A percentile compares a stretch with the other conserved stretches of the same genome.
phyloP scores from a whole-genome alignment of 1,139 yeast genomes.

The Meyerozyma guilliermondii region DNA sequence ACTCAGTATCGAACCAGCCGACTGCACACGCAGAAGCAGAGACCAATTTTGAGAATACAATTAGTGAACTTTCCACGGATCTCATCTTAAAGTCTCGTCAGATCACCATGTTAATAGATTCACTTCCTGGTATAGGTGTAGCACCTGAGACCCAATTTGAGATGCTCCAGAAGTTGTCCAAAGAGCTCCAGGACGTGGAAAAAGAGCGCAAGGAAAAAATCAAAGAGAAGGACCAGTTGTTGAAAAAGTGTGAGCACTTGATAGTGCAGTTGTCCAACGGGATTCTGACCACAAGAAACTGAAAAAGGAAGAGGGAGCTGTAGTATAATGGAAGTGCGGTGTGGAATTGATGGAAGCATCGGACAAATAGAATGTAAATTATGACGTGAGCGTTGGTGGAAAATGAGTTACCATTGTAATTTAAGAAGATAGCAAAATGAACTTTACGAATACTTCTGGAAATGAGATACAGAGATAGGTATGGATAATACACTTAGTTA shows the following conservation, averaged over 20 bases:
- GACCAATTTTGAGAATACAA: constrained; percentile 45
- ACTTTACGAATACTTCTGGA: too few species aligned
- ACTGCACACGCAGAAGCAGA: constrained; percentile 15
- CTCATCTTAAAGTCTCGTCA: constrained; percentile 83
- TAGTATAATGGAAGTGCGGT: neutral
- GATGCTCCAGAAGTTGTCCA: constrained; percentile 58
- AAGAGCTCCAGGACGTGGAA: constrained; percentile 61
- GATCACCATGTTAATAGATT: constrained; percentile 77
- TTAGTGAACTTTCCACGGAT: constrained; percentile 76
- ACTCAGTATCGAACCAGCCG: constrained; percentile 15
- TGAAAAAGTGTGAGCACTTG: constrained; percentile 63
- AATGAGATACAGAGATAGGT: too few species aligned
- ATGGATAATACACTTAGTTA: too few species aligned
- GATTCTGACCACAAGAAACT: constrained; percentile 33
- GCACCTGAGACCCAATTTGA: constrained; percentile 70
- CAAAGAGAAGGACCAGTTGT: constrained; percentile 58
- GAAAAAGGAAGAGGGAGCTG: neutral
- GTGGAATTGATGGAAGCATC: neutral
- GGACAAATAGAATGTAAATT: too few species aligned
- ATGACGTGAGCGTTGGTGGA: too few species aligned
- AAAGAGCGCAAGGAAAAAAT: constrained; percentile 53
- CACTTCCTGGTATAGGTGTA: constrained; percentile 90
- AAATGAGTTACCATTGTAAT: too few species aligned
- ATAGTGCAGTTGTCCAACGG: constrained; percentile 61
- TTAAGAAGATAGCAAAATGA: too few species aligned